Base-by-base conservation (phyloP, 2,329 filamentous ascomycete species). In the Cladosporium velox region DNA sequence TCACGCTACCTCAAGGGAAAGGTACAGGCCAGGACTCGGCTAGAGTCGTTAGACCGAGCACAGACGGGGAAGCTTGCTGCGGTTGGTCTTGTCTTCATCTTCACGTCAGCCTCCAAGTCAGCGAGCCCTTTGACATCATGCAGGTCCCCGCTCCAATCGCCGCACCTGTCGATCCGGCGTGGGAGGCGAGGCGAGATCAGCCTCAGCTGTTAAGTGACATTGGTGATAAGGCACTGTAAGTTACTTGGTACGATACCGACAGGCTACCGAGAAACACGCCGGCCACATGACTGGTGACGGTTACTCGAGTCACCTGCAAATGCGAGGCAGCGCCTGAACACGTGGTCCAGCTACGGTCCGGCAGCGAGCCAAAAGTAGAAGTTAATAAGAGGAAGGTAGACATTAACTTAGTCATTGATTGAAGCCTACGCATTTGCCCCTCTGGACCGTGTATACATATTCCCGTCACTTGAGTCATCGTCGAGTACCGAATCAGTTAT, bases 121-220 rank as follows among this genome's bases (percentile, higher is more conserved):
- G 18, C 47, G 49, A 57, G 35, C 51, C 51, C 41, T n/a, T 57
- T 57, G 51, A 57, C 61, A 57, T 64, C 61, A 64, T 64, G 61
- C 61, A 64, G 61, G 61, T 64, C 61, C 61, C 61, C 61, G 61
- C 59, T 24, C 21, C 49, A n/a, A 10, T 44, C 38, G 24, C 30
- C 14, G 32, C n/a, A 18, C n/a, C 32, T 44, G 24, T 47, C 35
- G 57, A 44, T 59, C 57, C 55, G 58, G 41, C 2, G 21, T 21
- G n/a, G 41, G 38, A 21, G 41, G 41, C 41, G 41, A 47, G 41
- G 41, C 41, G 41, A 21, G n/a, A 12, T 47, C 41, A 24, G 41
- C 41, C 41, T 47, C 41, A 47, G 41, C 41, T 47, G 8, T 47
- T 47, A 21, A 21, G n/a, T 47, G n/a, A 47, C n/a, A 26, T 11